Conservation (phyloP, 2,329 filamentous ascomycete genomes). For the Diaporthe capsici region DNA sequence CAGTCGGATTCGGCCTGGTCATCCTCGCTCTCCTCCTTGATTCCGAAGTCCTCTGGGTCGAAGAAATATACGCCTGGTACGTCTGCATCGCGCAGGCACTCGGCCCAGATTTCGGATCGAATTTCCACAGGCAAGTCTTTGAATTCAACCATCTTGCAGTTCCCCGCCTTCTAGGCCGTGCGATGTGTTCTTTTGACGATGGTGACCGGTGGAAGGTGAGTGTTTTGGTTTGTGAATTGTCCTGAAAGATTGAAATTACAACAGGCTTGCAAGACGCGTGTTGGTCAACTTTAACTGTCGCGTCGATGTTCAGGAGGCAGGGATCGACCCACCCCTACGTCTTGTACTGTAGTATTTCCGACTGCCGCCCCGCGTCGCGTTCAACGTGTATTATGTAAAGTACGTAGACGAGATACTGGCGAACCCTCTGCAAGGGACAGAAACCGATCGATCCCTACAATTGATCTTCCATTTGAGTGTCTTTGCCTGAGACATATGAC, state of each 20-base stretch:
- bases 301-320: neutral
- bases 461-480: neutral
- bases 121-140: conserved; percentile 21
- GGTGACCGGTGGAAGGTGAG: neutral
- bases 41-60: conserved; percentile 4
- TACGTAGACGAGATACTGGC: neutral
- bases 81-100: neutral
- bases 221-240: neutral
- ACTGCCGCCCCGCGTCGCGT: neutral
- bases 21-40: neutral
- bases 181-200: neutral
- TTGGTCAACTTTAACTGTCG: conserved; percentile 7
- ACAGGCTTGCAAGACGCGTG: neutral
- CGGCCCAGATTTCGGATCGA: conserved; percentile 2
- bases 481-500: neutral
- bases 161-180: neutral
- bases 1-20: neutral
- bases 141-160: neutral
- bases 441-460: neutral
- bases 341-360: neutral
- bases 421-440: neutral
- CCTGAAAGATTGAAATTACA: neutral
- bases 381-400: neutral
- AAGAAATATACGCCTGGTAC: conserved; percentile 15
- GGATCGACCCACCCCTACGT: neutral